phyloP scores from a whole-genome alignment of 768 basidiomycete genomes.

The Rhizopogon salebrosus region DNA sequence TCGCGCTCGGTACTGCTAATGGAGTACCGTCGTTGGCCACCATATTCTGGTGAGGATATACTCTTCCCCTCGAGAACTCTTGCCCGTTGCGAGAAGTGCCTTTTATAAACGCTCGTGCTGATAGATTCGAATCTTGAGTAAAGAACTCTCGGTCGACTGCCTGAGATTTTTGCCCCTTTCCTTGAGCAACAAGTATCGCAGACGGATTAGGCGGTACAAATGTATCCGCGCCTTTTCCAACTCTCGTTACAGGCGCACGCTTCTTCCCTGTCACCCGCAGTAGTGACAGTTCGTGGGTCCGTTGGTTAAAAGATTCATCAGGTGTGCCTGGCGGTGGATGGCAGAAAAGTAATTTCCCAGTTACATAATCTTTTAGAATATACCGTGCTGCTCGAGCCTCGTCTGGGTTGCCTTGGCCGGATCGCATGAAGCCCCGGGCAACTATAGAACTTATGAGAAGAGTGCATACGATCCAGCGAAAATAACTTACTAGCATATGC shows the following conservation, averaged over 20 bases:
- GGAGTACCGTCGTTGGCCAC: conserved; percentile 77
- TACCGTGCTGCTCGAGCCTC: conserved; percentile 91
- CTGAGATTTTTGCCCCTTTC: conserved; percentile 48
- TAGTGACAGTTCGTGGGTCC: conserved; percentile 58
- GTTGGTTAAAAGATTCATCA: conserved; percentile 69
- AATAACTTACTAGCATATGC: conserved; percentile 83
- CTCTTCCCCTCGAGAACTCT: conserved; percentile 54
- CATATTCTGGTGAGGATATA: conserved; percentile 82
- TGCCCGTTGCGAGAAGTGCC: conserved; percentile 52
- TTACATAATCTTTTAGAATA: conserved; percentile 95
- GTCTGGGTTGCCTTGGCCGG: conserved; percentile 96
- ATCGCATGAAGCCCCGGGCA: conserved; percentile 85
- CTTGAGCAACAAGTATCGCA: conserved; percentile 24
- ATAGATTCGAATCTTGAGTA: conserved; percentile 42
- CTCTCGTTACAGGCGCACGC: conserved; percentile 81
- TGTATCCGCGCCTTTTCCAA: conserved; percentile 79
- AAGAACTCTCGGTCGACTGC: conserved; percentile 85
- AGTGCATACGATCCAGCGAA: conserved; percentile 1
- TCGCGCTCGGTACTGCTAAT: conserved; percentile 38
- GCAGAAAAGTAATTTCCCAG: conserved; percentile 86
- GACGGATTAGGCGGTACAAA: conserved; percentile 48
- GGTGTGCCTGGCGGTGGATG: conserved; percentile 77
- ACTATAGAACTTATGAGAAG: conserved; percentile 46
- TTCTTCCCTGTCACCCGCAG: conserved; percentile 71
- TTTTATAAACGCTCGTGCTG: conserved; percentile 60